Base-by-base conservation (phyloP, 139 green algal genomes). In the Chlorella sp. region DNA sequence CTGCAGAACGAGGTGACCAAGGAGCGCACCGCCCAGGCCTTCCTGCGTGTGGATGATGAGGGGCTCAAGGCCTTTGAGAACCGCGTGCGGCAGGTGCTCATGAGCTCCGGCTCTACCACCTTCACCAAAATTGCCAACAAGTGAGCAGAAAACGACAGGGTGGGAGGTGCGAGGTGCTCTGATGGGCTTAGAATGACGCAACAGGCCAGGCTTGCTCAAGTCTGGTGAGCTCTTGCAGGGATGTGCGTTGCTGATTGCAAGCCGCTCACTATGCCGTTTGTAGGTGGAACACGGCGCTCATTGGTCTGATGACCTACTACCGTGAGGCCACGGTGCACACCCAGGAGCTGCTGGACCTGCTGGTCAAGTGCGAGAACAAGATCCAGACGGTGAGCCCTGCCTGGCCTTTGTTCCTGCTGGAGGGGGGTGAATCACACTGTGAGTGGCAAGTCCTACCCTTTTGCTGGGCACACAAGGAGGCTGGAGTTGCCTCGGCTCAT, bases 51-150 rank as follows among this genome's bases (percentile, higher is more conserved):
- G 71, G 97, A 99, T 80, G 98, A 99, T 87, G 98, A 99, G 86
- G 95, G 91, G 2, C 88, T 99, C 34, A 99, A 99, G 92, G 78
- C 89, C 9, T 99, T 99, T 91, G 96, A 98, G 90, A 98, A 97
- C 86, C 93, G 97, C 78, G 91, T 99, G 44, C 93, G 97, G n/a
- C 95, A 98, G 93, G 93, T 99, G 71, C 92, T 99, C 73, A 99
- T 99, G 98, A 98, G 93, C 32, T 97, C 92, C 36, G 98, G 98
- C 81, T 94, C 92, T 83, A 99, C 97, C 81, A 99, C 97, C 55
- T 99, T 99, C 93, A 99, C 97, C 84, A 99, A 99, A 95, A 98
- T 99, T 76, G 98, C 94, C 74, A 99, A 99, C 95, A 99, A 99
- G 93, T 98, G 97, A 86, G 81, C 23, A 7, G 51, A 60, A 21